Base-by-base conservation (phyloP, 192 early-diverging fungal genomes). In the Martensiomyces pterosporus region DNA sequence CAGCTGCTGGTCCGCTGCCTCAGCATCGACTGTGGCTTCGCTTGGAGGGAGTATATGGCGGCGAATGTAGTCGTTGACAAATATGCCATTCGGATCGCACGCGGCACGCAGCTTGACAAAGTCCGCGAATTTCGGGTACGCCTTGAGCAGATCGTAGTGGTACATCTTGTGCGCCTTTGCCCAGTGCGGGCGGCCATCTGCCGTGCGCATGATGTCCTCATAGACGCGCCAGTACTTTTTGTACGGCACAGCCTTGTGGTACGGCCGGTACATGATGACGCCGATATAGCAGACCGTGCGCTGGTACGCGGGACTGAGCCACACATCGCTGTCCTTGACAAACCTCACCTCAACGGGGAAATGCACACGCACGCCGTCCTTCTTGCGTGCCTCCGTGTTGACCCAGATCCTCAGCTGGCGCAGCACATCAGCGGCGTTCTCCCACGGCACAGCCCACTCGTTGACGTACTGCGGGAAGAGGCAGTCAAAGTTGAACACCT, bases 341-440 rank as follows among this genome's bases (percentile, higher is more conserved):
- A 88, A 88, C 26, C 88, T 58, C 15, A 85, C 76, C 45, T 90
- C 83, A 0, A 90, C 77, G 0, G 88, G 88, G 40, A 83, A 85
- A 44, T 90, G 86, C 15, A 85, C 84, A 13, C 80, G 68, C 25
- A 77, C 61, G 15, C 79, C 71, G 24, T 61, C 34, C 0, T 43
- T 57, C 2, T 62, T 43, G 0, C 48, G 43, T 33, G 29, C 54
- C 22, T 70, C 64, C 5, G 60, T 45, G 36, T 81, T 60, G 14
- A 86, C 73, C 64, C 79, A 82, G 13, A 43, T 35, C 19, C 79
- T 63, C 43, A 89, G 61, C 29, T 64, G 49, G 24, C 65, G 53
- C 16, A 89, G 44, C 6, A 80, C 83, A 2, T 72, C 76, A 2
- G 75, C 53, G 0, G 85, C 76, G 15, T 69, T 53, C 13, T 83